Percentiles rank a stretch among this genome's conserved stretches.
Evolutionary conservation across 345 rosid species (phyloP).

Genomic region (Syzygium jambos): DNA sequence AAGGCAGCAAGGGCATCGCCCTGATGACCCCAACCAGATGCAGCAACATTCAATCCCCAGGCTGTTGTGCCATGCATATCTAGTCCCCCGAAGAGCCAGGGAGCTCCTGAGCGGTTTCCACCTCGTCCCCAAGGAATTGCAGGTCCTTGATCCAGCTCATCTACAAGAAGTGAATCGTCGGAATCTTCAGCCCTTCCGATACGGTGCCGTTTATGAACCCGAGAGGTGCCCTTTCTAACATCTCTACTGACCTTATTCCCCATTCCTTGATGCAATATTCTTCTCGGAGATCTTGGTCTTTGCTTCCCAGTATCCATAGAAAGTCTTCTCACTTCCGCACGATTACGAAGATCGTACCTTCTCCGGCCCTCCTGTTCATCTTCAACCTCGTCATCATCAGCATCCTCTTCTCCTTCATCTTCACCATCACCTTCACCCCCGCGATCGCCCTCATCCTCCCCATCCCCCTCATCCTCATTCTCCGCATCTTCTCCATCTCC

Average conservation of each 20-base stretch:
- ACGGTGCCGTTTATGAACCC: constrained; percentile 92
- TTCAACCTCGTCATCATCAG: constrained; percentile 66
- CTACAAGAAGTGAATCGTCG: constrained; percentile 99
- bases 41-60: constrained; percentile 88
- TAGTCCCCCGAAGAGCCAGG: constrained; percentile 97
- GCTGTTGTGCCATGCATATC: constrained; percentile 78
- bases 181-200: constrained; percentile 82
- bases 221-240: constrained; percentile 87
- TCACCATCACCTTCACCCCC: constrained; percentile 49
- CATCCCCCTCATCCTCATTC: constrained; percentile 52
- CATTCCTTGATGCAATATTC: constrained; percentile 96
- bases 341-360: constrained; percentile 94
- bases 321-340: constrained; percentile 83
- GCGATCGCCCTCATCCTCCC: constrained; percentile 35
- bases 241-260: constrained; percentile 83
- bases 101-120: constrained; percentile 90
- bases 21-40: constrained; percentile 99
- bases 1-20: constrained; percentile 68
- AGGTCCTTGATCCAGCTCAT: constrained; percentile 98
- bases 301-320: constrained; percentile 75
- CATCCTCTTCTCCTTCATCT: constrained; percentile 52
- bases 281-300: constrained; percentile 81
- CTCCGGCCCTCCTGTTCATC: constrained; percentile 92
- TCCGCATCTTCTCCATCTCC: constrained; percentile 61
- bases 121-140: constrained; percentile 92